Percentiles rank a stretch among this genome's conserved stretches.
phyloP scores from a whole-genome alignment of 2,329 filamentous ascomycete genomes.

The Acephala macrosclerotiorum region DNA sequence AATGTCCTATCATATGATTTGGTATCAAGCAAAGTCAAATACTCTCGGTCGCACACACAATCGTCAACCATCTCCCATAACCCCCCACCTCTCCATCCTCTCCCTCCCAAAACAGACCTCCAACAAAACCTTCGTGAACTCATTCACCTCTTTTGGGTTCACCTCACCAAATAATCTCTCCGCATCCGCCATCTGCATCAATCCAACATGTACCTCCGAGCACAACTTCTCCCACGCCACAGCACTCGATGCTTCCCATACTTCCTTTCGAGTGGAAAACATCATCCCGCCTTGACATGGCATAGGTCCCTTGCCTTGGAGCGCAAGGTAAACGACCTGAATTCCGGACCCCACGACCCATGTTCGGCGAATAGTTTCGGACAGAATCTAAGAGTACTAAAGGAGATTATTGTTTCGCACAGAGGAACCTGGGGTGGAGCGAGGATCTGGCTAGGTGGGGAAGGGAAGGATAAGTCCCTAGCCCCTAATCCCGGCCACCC shows the following conservation, averaged over 20 bases:
- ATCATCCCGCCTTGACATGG: conserved; percentile 38
- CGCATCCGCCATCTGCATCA: conserved; percentile 20
- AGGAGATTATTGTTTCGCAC: background rate
- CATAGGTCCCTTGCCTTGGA: conserved; percentile 28
- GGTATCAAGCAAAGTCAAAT: too few species aligned
- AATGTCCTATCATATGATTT: too few species aligned
- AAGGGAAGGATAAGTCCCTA: too few species aligned
- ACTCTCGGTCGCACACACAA: too few species aligned
- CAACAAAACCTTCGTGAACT: conserved; percentile 17
- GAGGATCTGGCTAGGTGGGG: too few species aligned
- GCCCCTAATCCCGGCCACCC: too few species aligned
- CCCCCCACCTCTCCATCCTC: conserved; percentile 4
- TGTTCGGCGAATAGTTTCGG: conserved; percentile 43
- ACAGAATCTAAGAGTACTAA: conserved; percentile 45
- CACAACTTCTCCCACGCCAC: conserved; percentile 36
- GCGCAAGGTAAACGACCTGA: conserved; percentile 31
- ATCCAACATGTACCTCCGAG: conserved; percentile 24
- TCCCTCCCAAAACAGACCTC: conserved; percentile 8
- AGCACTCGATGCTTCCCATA: conserved; percentile 42
- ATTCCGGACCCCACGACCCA: conserved; percentile 39
- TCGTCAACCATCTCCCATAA: too few species aligned
- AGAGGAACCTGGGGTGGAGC: too few species aligned
- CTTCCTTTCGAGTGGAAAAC: conserved; percentile 39
- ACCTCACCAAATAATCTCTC: conserved; percentile 12
- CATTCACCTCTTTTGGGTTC: conserved; percentile 19